Conservation (phyloP, 23 red algal genomes). For the Gracilariopsis chorda region DNA sequence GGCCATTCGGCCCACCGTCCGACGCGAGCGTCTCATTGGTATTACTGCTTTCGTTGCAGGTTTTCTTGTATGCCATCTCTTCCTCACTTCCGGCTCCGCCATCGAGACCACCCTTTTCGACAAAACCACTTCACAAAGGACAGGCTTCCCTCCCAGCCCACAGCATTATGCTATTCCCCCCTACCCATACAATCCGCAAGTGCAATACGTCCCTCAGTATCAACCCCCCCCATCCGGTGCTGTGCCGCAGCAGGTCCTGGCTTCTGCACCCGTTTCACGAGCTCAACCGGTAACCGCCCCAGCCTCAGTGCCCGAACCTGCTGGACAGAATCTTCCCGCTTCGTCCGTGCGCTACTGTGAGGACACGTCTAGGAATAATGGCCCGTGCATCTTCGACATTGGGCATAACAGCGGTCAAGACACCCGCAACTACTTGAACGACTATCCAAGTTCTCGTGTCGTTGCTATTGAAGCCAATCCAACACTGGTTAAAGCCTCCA, state of each 20-base stretch:
- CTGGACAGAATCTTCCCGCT: background rate
- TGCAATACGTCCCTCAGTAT: background rate
- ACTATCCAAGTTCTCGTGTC: constrained; percentile 26
- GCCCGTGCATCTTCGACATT: constrained; percentile 53
- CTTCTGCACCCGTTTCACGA: background rate
- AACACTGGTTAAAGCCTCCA: background rate
- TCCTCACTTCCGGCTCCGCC: constrained; percentile 14
- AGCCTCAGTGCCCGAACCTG: background rate
- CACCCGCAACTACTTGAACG: constrained; percentile 29
- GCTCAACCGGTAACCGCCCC: background rate
- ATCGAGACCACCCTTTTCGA: background rate
- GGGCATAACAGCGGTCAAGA: constrained; percentile 59
- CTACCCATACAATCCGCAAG: background rate
- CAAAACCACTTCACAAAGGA: background rate
- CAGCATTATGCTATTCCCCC: background rate
- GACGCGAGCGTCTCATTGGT: background rate
- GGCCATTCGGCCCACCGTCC: background rate
- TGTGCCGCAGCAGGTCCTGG: background rate
- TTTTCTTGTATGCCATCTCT: background rate
- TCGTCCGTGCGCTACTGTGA: background rate
- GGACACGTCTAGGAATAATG: constrained; percentile 5
- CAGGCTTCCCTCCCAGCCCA: background rate
- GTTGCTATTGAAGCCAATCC: constrained; percentile 66
- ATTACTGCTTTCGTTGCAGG: constrained; percentile 4
- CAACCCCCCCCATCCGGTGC: background rate